These are phyloP conservation scores for Gymnopilus dilepis DNA, from an alignment of 768 basidiomycete species.

Conservation along the genomic window DNA sequence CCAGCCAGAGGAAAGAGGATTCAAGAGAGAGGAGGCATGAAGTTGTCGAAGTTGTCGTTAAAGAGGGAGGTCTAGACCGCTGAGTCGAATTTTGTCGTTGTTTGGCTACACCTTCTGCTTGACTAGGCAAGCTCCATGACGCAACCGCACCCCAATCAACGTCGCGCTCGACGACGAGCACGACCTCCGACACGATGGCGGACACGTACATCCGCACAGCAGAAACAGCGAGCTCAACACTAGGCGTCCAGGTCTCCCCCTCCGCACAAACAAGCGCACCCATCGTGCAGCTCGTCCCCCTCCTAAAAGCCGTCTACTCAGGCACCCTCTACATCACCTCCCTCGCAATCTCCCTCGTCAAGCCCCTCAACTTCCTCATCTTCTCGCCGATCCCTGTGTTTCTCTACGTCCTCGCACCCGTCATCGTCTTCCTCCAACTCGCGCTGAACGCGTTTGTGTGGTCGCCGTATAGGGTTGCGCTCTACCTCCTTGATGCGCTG, in stretches of 20 bases:
- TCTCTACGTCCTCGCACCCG: constrained; percentile 53
- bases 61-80: background rate
- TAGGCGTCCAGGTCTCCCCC: background rate
- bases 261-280: constrained; percentile 12
- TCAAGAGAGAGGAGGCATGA: no score
- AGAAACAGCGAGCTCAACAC: constrained; percentile 5
- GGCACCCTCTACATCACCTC: constrained; percentile 10
- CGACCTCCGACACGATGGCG: background rate
- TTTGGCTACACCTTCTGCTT: background rate
- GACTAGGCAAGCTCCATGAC: background rate
- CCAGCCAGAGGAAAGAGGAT: no score
- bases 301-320: constrained; percentile 16
- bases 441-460: constrained; percentile 46
- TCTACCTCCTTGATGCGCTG: constrained; percentile 46
- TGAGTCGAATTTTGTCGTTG: background rate
- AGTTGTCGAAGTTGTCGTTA: no score
- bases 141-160: background rate
- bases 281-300: constrained; percentile 23
- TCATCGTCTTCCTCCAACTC: constrained; percentile 47
- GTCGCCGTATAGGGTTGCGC: constrained; percentile 47
- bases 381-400: constrained; percentile 36
- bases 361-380: constrained; percentile 21
- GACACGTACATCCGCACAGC: background rate
- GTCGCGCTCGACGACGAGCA: background rate
- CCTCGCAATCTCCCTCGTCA: constrained; percentile 24